Base-by-base conservation (phyloP, 2,329 filamentous ascomycete species). In the Beauveria bassiana region DNA sequence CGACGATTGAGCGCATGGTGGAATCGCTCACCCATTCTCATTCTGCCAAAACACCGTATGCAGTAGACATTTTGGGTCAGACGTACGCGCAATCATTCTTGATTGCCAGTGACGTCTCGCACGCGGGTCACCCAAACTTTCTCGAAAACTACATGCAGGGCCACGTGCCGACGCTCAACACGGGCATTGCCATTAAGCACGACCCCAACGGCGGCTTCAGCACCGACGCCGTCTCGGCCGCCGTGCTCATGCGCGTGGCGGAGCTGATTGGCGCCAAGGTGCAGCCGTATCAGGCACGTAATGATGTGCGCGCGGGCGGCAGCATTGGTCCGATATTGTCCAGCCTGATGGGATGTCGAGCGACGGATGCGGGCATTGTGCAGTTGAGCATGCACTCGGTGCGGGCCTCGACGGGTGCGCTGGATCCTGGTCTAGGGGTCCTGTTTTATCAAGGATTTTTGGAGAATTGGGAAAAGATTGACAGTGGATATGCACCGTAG, bases 141-240 rank as follows among this genome's bases (percentile, higher is more conserved):
- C 77, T 91, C 0, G 81, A 81, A 65, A 85, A 83, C 26, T 98
- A 98, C 76, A 86, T 97, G 22, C 83, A 90, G 61, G 88, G 90
- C 68, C 95, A 99, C 75, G 81, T 90, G 2, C 93, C 95, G 1
- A 84, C 90, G 62, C 83, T 99, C 59, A 99, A 99, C 72, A 85
- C 95, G 31, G 95, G 95, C 42, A 82, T 96, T 38, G 85, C 87
- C 18, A 81, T 99, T 46, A 87, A 86, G 50, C 86, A 86, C 26
- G 93, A 98, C 74, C 85, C 86, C 56, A 97, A 97, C 70, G 95
- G 91, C 3, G 91, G 97, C 76, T 96, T 97, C 90, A 96, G 93
- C 4, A 97, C 93, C 3, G 93, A 98, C 71, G 86, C 87, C 61
- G 86, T 96, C 18, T 95, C 90, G 10, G 90, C 90, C 3, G 86